Evolutionary conservation across 345 rosid species (phyloP).

Genomic region (Hevea brasiliensis): DNA sequence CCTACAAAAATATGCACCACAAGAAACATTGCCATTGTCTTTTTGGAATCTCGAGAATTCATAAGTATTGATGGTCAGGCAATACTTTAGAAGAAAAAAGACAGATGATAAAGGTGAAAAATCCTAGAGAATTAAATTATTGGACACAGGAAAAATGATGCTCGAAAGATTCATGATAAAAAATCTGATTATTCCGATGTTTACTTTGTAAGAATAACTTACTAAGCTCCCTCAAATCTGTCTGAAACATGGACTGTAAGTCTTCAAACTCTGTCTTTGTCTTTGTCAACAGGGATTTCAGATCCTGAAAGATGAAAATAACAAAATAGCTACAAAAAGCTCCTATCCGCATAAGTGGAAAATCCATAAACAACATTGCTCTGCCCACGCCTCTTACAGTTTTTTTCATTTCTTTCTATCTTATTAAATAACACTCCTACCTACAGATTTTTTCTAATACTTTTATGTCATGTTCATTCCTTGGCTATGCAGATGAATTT

Average conservation of each 20-base stretch:
- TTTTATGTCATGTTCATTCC: not conserved
- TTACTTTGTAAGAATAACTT: too few relatives aligned
- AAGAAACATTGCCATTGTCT: too few relatives aligned
- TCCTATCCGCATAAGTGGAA: not conserved
- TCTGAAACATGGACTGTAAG: constrained; percentile 55
- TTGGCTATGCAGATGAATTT: not conserved
- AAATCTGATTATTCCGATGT: not conserved
- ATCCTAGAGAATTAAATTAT: not conserved
- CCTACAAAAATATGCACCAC: too few relatives aligned
- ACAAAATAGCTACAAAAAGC: not conserved
- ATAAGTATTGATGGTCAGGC: too few relatives aligned
- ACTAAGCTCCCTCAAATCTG: constrained; percentile 70
- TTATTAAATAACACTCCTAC: not conserved
- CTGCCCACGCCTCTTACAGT: not conserved
- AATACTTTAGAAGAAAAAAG: not conserved
- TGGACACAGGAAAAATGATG: not conserved
- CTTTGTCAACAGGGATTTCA: constrained; percentile 56
- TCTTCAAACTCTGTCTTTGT: constrained; percentile 67
- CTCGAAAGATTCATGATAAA: not conserved
- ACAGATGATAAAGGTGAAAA: too few relatives aligned
- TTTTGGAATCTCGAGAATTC: too few relatives aligned
- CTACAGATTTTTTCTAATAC: not conserved
- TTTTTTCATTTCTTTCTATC: not conserved
- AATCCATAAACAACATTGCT: not conserved
- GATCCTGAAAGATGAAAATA: constrained; percentile 43